Conservation (phyloP, 768 basidiomycete genomes). For the Tylopilus cervinicoccineus region DNA sequence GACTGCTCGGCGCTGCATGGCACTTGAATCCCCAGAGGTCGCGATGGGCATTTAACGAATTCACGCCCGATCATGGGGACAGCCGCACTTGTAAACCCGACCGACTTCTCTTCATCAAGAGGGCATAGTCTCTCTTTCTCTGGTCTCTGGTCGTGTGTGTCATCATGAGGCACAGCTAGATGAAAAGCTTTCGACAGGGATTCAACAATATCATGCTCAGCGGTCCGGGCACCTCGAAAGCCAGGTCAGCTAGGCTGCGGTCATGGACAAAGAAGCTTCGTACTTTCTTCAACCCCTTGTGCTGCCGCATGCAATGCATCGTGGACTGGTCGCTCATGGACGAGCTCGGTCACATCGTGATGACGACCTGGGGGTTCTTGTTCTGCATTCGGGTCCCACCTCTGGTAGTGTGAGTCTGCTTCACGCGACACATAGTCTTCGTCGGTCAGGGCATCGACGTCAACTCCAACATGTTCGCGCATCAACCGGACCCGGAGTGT, state of each 20-base stretch:
- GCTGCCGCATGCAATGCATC: constrained; percentile 34
- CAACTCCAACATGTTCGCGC: constrained; percentile 94
- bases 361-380: constrained; percentile 46
- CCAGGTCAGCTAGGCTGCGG: constrained; percentile 2
- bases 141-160: background rate
- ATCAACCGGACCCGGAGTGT: constrained; percentile 89
- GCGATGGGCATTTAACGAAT: constrained; percentile 44
- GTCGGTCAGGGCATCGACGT: constrained; percentile 84
- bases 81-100: constrained; percentile 57
- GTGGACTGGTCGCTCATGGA: constrained; percentile 31
- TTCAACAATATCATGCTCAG: constrained; percentile 36
- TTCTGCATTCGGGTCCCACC: constrained; percentile 74
- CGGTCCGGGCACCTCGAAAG: constrained; percentile 38
- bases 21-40: constrained; percentile 28
- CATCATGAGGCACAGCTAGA: constrained; percentile 21
- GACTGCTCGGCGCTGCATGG: constrained; percentile 29
- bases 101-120: constrained; percentile 45
- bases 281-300: constrained; percentile 52
- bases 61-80: constrained; percentile 74
- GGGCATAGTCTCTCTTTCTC: constrained; percentile 38
- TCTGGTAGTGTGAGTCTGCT: constrained; percentile 43
- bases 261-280: background rate
- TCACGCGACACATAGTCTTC: constrained; percentile 61
- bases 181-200: constrained; percentile 35
- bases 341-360: constrained; percentile 43